Conservation (phyloP, 106 monocot genomes). For the Dendrobium nobile region DNA sequence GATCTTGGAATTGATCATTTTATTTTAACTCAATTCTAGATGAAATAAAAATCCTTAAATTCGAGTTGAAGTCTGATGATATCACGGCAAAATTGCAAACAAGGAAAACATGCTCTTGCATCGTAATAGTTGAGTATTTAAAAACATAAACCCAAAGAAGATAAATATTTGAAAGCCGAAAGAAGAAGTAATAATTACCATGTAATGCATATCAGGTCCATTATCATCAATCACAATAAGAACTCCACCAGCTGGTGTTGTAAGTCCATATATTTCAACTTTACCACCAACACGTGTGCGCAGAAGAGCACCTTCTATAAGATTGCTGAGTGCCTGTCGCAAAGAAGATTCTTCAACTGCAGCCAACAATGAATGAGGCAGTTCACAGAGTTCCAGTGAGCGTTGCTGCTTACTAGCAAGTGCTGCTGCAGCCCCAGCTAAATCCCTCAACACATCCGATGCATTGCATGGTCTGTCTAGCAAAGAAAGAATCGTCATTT, state of each 20-base stretch:
- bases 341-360: conserved; percentile 78
- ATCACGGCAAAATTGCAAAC: too few species aligned
- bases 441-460: conserved; percentile 62
- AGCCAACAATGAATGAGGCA: conserved; percentile 35
- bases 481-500: conserved; percentile 16
- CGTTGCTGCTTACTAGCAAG: conserved; percentile 62
- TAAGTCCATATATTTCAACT: conserved; percentile 58
- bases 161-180: not conserved
- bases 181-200: conserved; percentile 36
- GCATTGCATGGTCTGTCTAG: conserved; percentile 84
- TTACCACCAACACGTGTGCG: conserved; percentile 57
- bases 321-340: conserved; percentile 82
- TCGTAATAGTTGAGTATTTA: not conserved
- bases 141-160: not conserved
- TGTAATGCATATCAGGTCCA: conserved; percentile 94
- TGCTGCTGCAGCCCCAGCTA: conserved; percentile 62
- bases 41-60: too few species aligned
- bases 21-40: too few species aligned
- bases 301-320: conserved; percentile 85
- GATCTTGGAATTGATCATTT: too few species aligned
- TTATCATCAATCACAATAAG: conserved; percentile 83
- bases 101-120: not conserved
- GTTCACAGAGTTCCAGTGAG: conserved; percentile 38
- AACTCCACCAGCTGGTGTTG: conserved; percentile 73
- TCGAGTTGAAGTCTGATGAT: too few species aligned